These are phyloP conservation scores for Diaporthe eres DNA, from an alignment of 2,329 filamentous ascomycete species.

Conservation along the genomic window DNA sequence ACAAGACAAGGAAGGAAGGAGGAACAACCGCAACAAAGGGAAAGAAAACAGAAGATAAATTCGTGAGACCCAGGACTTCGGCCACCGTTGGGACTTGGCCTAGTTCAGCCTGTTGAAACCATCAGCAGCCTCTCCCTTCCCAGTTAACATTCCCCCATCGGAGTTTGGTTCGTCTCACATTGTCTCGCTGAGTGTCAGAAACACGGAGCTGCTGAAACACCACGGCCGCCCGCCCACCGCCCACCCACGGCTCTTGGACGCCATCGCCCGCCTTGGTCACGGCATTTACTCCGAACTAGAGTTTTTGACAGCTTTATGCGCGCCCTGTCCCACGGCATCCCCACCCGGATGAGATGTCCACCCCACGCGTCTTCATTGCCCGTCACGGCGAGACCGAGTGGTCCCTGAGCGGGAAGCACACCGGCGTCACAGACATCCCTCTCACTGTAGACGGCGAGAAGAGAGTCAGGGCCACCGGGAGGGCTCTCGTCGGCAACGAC, in stretches of 20 bases:
- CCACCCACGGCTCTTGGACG: background rate
- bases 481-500: constrained; percentile 86
- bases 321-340: background rate
- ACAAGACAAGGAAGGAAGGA: background rate
- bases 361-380: constrained; percentile 83
- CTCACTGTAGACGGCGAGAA: constrained; percentile 86
- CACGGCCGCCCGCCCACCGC: background rate
- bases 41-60: background rate
- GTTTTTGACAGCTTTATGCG: constrained; percentile 17
- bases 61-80: background rate
- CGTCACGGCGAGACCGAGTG: constrained; percentile 97
- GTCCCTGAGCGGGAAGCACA: constrained; percentile 90
- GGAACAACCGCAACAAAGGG: background rate
- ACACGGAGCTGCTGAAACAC: constrained; percentile 29
- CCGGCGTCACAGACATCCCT: constrained; percentile 87
- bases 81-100: background rate
- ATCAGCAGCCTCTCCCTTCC: background rate
- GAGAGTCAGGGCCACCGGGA: constrained; percentile 81
- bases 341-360: constrained; percentile 52
- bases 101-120: constrained; percentile 19
- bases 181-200: constrained; percentile 28
- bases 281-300: constrained; percentile 36
- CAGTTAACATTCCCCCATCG: background rate
- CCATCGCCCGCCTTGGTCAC: constrained; percentile 13
- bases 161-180: constrained; percentile 26